Evolutionary conservation across 768 basidiomycete genomes (phyloP).

Genomic region (Lentinula detonsa): DNA sequence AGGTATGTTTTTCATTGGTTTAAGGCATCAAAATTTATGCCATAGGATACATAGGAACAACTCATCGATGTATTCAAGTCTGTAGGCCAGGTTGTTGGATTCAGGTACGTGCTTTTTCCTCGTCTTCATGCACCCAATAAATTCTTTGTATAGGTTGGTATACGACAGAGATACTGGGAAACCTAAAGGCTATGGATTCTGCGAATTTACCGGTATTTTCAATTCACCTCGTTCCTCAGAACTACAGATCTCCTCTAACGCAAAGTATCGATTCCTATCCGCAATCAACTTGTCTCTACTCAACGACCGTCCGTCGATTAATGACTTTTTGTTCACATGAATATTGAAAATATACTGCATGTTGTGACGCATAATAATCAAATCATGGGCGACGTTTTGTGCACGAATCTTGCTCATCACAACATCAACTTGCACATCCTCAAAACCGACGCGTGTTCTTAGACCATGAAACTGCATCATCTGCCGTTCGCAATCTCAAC

Average conservation of each 20-base stretch:
- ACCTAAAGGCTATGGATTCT: constrained; percentile 90
- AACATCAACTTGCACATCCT: background rate
- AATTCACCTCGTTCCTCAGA: constrained; percentile 22
- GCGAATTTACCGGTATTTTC: constrained; percentile 83
- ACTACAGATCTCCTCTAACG: background rate
- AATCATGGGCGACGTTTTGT: constrained; percentile 1
- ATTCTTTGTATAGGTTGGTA: constrained; percentile 50
- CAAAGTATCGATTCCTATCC: background rate
- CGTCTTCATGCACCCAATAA: constrained; percentile 5
- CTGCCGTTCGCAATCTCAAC: constrained; percentile 94
- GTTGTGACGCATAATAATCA: background rate
- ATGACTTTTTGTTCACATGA: background rate
- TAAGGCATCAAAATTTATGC: constrained; percentile 9
- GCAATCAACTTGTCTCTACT: background rate
- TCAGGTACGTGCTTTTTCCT: constrained; percentile 47
- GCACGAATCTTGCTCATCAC: constrained; percentile 3
- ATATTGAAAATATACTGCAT: constrained; percentile 3
- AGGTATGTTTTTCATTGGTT: constrained; percentile 32
- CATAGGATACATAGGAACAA: constrained; percentile 47
- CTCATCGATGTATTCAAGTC: constrained; percentile 85
- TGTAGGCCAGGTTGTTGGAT: constrained; percentile 85
- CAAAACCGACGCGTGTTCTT: constrained; percentile 9
- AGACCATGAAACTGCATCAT: constrained; percentile 95
- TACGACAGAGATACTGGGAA: constrained; percentile 93
- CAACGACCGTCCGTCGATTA: background rate